Base-by-base conservation (phyloP, 1,284 basidiomycete species). In the Microbotryomycetes sp. region DNA sequence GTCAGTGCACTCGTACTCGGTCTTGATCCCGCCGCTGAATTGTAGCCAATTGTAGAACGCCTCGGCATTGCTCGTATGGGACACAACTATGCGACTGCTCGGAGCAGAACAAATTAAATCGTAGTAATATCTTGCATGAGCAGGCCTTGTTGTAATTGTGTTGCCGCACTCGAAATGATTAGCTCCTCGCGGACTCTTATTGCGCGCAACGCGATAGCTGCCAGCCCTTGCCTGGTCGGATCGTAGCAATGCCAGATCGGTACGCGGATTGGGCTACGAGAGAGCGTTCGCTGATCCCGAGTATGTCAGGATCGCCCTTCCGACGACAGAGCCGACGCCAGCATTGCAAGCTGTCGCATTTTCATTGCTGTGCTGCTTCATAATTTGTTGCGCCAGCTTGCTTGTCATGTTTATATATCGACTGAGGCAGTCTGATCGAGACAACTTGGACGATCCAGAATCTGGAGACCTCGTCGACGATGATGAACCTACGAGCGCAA, bases 31-130 rank as follows among this genome's bases (percentile, higher is more conserved):
- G 18, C 35, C 9, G 18, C 11, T 41, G 35, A 41, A 41, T 41
- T 9, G 11, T 41, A 11, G 35, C 35, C 35, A 9, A 41, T 41
- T 11, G 5, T 56, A 69, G 69, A 88, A 88, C 73, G 85, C 85
- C 0, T 84, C 81, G 59, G 85, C 85, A 0, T 78, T 85, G 23
- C 84, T 85, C 68, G 85, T 86, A 0, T 88, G 85, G 71, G 85
- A 87, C 73, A 82, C 82, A 46, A 76, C 81, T 18, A 82, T 88
- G 81, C 76, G 82, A 58, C 21, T 61, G 1, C 56, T 79, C n/a
- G 81, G 80, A 35, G 85, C 85, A 26, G 85, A 87, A 73, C 81
- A 85, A 3, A 73, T 78, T 7, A 70, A 24, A 27, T 16, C 28
- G 18, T 51, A 47, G 54, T 23, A 48, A 21, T 23, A 53, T 21